Conservation (phyloP, 2,329 filamentous ascomycete genomes). For the Epichloe amarillans region DNA sequence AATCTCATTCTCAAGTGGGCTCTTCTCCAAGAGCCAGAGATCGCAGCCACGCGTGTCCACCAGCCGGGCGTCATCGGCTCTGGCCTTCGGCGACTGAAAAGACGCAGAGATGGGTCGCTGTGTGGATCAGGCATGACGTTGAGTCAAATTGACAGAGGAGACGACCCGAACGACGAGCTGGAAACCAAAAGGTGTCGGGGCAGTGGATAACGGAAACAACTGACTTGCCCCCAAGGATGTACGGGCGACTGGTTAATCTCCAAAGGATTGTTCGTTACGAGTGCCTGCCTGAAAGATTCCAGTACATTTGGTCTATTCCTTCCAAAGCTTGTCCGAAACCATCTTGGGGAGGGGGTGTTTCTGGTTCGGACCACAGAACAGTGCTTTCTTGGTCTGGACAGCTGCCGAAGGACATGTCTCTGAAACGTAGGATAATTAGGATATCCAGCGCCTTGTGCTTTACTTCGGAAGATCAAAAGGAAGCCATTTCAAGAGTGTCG, state of each 20-base stretch:
- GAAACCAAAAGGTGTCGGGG: background rate
- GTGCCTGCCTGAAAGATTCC: too few species aligned
- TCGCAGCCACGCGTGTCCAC: background rate
- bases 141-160: background rate
- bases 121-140: background rate
- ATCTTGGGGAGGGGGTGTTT: too few species aligned
- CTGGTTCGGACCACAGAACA: too few species aligned
- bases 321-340: too few species aligned
- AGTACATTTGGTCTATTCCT: too few species aligned
- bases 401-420: background rate
- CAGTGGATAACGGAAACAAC: background rate
- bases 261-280: too few species aligned
- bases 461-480: background rate
- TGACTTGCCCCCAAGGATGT: too few species aligned
- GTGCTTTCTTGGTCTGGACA: too few species aligned
- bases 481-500: background rate
- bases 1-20: conserved; percentile 3
- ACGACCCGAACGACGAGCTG: background rate
- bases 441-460: background rate
- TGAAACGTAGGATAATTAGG: background rate
- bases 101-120: background rate
- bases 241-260: too few species aligned
- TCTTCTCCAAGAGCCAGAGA: conserved; percentile 1
- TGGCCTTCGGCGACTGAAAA: background rate
- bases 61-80: background rate